Evolutionary conservation across 495 filamentous ascomycete species (phyloP).

Genomic region (Xylaria curta): DNA sequence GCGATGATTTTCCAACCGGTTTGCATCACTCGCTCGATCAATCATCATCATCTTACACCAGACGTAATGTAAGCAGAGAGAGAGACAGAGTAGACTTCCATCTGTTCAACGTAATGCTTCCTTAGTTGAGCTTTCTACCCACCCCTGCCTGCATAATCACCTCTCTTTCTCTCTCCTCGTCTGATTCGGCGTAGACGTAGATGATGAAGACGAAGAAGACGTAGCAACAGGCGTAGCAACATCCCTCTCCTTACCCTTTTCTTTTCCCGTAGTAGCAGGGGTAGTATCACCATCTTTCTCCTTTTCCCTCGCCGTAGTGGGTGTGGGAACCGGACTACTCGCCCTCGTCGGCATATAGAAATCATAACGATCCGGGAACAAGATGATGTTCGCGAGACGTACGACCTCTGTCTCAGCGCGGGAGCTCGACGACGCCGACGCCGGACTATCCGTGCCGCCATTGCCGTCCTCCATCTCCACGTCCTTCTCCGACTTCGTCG

Average conservation of each 20-base stretch:
- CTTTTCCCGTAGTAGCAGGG: background rate
- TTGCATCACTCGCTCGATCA: background rate
- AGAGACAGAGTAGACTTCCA: background rate
- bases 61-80: background rate
- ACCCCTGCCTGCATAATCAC: background rate
- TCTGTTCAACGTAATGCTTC: background rate
- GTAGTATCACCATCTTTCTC: conserved; percentile 24
- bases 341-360: conserved; percentile 54
- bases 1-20: conserved; percentile 3
- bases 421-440: conserved; percentile 31
- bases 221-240: background rate
- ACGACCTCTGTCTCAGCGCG: conserved; percentile 55
- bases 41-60: background rate
- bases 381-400: conserved; percentile 55
- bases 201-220: background rate
- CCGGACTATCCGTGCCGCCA: conserved; percentile 21
- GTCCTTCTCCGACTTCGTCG: conserved; percentile 29
- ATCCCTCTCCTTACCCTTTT: conserved; percentile 33
- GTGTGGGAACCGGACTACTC: conserved; percentile 36
- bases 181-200: background rate
- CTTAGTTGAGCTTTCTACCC: background rate
- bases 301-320: conserved; percentile 19
- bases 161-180: background rate
- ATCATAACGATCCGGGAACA: conserved; percentile 58
- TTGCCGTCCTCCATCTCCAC: conserved; percentile 33